A percentile compares a stretch with the other conserved stretches of the same genome.
These are phyloP conservation scores for Xerocomus brunneocitrinus DNA, from an alignment of 768 basidiomycete species.

Conservation along the genomic window DNA sequence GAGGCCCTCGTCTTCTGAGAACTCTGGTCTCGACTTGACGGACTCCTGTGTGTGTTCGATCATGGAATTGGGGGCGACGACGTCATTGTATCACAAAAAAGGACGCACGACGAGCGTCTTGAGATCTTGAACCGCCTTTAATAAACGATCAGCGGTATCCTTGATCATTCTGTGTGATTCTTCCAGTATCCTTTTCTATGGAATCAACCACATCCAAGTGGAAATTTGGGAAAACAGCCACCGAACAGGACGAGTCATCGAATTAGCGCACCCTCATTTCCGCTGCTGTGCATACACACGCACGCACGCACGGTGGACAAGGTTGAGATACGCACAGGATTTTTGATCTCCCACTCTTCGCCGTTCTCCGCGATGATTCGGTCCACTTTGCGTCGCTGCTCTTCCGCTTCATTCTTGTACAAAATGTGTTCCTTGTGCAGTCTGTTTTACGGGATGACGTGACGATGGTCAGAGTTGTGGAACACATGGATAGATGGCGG, in stretches of 20 bases:
- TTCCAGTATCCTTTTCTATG: slow-evolving; percentile 60
- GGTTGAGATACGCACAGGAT: slow-evolving; percentile 48
- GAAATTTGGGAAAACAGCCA: slow-evolving; percentile 11
- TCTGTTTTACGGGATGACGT: slow-evolving; percentile 33
- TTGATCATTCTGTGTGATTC: slow-evolving; percentile 80
- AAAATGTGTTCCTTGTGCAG: slow-evolving; percentile 62
- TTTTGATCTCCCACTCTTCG: slow-evolving; percentile 77
- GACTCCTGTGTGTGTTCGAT: slow-evolving; percentile 21
- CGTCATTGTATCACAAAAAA: slow-evolving; percentile 17
- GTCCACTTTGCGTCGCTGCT: slow-evolving; percentile 55
- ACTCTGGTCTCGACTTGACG: slow-evolving; percentile 24
- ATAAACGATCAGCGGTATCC: slow-evolving; percentile 60
- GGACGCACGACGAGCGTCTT: slow-evolving; percentile 61
- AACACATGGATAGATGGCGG: slow-evolving; percentile 11
- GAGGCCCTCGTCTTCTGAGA: slow-evolving; percentile 38
- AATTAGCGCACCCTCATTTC: slow-evolving; percentile 27
- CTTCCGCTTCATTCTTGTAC: slow-evolving; percentile 63
- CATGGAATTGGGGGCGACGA: slow-evolving; percentile 6
- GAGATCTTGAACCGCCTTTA: slow-evolving; percentile 58
- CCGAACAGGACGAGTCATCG: slow-evolving; percentile 14
- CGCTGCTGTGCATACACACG: slow-evolving; percentile 19
- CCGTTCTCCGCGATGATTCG: slow-evolving; percentile 55
- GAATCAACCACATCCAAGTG: not conserved
- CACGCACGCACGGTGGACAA: slow-evolving; percentile 13
- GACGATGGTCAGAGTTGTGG: slow-evolving; percentile 1